Base-by-base conservation (phyloP, 208 protist species). In the Trypanosoma rangeli region DNA sequence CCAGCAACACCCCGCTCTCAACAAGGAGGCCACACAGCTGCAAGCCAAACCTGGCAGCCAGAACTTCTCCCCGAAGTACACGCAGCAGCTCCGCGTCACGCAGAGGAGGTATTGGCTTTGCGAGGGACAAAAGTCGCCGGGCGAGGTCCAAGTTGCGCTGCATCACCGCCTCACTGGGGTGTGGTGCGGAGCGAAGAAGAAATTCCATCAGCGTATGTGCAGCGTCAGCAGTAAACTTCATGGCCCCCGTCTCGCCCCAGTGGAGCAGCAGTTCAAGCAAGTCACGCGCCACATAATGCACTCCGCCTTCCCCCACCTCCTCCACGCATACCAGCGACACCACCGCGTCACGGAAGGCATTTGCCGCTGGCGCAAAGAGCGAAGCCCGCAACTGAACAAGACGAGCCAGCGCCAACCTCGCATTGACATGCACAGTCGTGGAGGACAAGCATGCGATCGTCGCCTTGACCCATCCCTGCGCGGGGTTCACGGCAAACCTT, bases 281-380 rank as follows among this genome's bases (percentile, higher is more conserved):
- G 70, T 97, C 92, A 24, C 90, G 68, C 5, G 86, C 74, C n/a
- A 96, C 77, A 66, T 96, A 97, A 65, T 95, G 84, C 22, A 97
- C 71, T 0, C 13, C 22, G 15, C 88, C 91, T 28, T 16, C 56
- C 13, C 70, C 75, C 46, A 84, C 48, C 1, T 22, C 18, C 24
- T 52, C 42, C 13, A 63, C 67, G 3, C 81, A 57, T 2, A 79
- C 68, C 28, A 88, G 59, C 12, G 68, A 33, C 8, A 94, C 65
- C 16, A 97, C 24, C 37, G 83, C 58, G 29, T 78, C 85, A 15
- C 81, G 75, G 35, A 86, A 80, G 24, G 70, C 29, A n/a, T 56
- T 39, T 10, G 80, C 76, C 48, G 79, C 91, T 18, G 49, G 66
- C 37, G 73, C 52, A 57, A 97, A 94, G 42, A 78, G 73, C 15